phyloP scores from a whole-genome alignment of 2,329 filamentous ascomycete species.

The Paracamarosporium sp. region DNA sequence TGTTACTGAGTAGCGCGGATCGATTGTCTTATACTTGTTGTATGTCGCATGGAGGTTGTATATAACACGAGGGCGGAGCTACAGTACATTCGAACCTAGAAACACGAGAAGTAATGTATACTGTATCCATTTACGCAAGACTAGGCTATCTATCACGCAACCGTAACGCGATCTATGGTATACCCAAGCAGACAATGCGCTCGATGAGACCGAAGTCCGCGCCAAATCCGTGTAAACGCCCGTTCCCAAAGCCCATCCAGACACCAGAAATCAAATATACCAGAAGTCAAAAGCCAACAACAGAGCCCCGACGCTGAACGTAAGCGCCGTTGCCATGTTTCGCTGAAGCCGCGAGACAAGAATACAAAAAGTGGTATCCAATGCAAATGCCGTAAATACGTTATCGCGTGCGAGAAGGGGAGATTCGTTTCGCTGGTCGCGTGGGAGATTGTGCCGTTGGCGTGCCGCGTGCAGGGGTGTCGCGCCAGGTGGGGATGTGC shows the following conservation, averaged over 20 bases:
- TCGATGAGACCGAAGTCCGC: not conserved
- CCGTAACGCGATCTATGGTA: not conserved
- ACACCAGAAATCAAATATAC: no score
- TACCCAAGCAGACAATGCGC: not conserved
- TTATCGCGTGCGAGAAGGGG: no score
- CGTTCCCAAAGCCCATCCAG: not conserved
- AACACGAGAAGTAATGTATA: conserved; percentile 2
- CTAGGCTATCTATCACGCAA: conserved; percentile 14
- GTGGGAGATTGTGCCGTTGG: no score
- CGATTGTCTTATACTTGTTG: not conserved
- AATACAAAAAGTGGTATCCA: conserved; percentile 7
- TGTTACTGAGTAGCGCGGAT: conserved; percentile 41
- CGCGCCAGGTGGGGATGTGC: not conserved
- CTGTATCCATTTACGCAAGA: conserved; percentile 5
- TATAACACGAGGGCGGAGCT: not conserved
- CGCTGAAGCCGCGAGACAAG: not conserved
- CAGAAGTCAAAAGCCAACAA: not conserved
- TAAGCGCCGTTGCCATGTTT: not conserved
- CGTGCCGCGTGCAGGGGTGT: no score
- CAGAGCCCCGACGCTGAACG: not conserved
- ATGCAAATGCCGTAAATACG: not conserved
- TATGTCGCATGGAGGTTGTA: not conserved
- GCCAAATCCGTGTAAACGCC: conserved; percentile 1
- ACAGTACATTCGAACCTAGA: not conserved
- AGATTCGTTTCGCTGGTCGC: no score